Conservation (phyloP, 192 early-diverging fungal species). For the Entomortierella lignicola region DNA sequence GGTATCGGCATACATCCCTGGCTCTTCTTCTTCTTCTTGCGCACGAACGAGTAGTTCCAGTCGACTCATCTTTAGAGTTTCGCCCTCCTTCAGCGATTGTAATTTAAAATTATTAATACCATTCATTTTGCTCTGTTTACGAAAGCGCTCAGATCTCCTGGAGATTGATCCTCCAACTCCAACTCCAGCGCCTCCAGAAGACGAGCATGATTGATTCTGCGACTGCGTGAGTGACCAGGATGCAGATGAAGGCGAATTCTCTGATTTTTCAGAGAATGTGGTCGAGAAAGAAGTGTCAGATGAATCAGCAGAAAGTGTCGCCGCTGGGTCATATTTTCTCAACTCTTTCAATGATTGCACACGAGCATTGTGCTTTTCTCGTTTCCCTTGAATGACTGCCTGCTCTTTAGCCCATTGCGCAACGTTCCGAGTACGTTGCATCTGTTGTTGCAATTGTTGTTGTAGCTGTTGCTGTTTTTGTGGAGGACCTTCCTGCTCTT, state of each 20-base stretch:
- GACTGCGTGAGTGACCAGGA: not conserved
- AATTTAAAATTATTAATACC: not conserved
- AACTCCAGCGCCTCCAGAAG: not conserved
- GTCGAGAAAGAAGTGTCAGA: conserved; percentile 3
- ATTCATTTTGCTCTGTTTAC: not conserved
- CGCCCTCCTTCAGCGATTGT: conserved; percentile 7
- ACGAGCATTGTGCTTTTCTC: conserved; percentile 12
- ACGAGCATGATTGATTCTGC: not conserved
- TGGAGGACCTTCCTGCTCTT: not conserved
- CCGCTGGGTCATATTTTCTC: conserved; percentile 13
- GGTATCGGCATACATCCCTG: conserved; percentile 16
- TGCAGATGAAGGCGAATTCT: conserved; percentile 4
- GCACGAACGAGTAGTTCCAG: conserved; percentile 8
- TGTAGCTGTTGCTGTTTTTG: not conserved
- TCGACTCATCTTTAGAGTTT: not conserved
- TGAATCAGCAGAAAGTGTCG: conserved; percentile 8
- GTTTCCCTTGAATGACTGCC: conserved; percentile 21
- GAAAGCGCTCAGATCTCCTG: not conserved
- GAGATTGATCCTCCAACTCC: not conserved
- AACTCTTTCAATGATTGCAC: conserved; percentile 14
- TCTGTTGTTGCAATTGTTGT: not conserved
- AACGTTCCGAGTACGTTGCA: conserved; percentile 18
- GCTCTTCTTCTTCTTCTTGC: conserved; percentile 12
- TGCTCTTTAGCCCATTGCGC: conserved; percentile 41
- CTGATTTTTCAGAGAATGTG: not conserved